Evolutionary conservation across 2,329 filamentous ascomycete species (phyloP), one percentile per base, ranked within the genome.

Genomic region (Nemania sp.): DNA sequence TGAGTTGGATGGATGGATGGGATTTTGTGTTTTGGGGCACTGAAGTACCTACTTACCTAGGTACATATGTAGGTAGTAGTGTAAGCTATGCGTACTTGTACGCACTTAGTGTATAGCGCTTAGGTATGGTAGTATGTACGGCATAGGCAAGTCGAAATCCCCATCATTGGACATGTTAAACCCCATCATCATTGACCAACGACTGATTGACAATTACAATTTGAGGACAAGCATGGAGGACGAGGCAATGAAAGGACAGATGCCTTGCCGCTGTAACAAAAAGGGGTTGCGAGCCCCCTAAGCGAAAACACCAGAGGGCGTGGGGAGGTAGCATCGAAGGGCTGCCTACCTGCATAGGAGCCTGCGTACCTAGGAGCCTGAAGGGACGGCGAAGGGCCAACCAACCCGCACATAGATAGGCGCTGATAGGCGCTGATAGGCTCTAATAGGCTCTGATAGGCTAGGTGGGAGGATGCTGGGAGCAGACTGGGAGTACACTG

Each of bases 301-400:
- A 45, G 41, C 41, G 41, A 47, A 47, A 47, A 47, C 20, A 47
- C 43, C 41, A 20, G 43, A 22, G 43, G 20, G 20, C 43, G 43
- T 47, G 43, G 43, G 43, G 20, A 24, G 43, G 62, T 64, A 4
- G 53, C 38, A 58, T 58, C 29, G 52, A 49, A 35, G 32, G 22
- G 52, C 35, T 41, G 7, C 6, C 35, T 41, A 15, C 35, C 43
- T 29, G 49, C 47, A 47, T n/a, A 13, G 38, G 38, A 53, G 55
- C 62, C 38, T 60, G 29, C n/a, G n/a, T n/a, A n/a, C n/a, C n/a
- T n/a, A n/a, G n/a, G n/a, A n/a, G 55, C 62, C 38, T 60, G 29
- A 65, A 65, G 47, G 43, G 52, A 35, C 24, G 32, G 26, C 22
- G 32, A 52, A 43, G n/a, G 54, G 32, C 52, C n/a, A 27, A 13